phyloP scores from a whole-genome alignment of 176 grass and related monocot genomes.

The Guadua angustifolia region DNA sequence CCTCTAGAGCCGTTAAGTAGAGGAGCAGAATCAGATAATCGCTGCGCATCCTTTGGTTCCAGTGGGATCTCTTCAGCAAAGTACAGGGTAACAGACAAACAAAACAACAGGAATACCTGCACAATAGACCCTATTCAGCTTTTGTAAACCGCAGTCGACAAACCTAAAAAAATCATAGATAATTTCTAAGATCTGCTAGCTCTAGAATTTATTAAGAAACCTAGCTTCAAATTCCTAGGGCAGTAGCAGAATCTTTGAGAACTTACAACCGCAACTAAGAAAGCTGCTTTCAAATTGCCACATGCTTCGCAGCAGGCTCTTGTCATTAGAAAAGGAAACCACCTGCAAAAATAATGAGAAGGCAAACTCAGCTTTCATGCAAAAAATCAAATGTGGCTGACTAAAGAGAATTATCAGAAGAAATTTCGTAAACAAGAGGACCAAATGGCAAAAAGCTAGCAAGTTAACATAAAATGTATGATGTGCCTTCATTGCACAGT shows the following conservation, averaged over 20 bases:
- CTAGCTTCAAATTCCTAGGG: conserved; percentile 24
- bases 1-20: conserved; percentile 71
- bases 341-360: conserved; percentile 62
- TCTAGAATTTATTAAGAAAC: not conserved
- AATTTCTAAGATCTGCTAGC: conserved; percentile 2
- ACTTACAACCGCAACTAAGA: conserved; percentile 97
- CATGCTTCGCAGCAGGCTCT: conserved; percentile 96
- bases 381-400: not conserved
- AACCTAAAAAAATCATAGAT: not conserved
- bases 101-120: conserved; percentile 93
- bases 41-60: conserved; percentile 52
- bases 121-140: conserved; percentile 39
- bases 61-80: conserved; percentile 92
- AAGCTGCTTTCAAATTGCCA: conserved; percentile 97
- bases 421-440: conserved; percentile 16
- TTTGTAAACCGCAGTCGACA: conserved; percentile 1
- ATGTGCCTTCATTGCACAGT: not conserved
- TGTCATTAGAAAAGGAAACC: conserved; percentile 95
- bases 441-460: not conserved
- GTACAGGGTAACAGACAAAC: conserved; percentile 88
- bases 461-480: not conserved
- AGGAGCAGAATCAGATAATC: conserved; percentile 85
- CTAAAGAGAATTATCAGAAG: not conserved
- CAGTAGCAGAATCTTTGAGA: conserved; percentile 36
- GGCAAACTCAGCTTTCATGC: conserved; percentile 22